phyloP scores from a whole-genome alignment of 306 rosid genomes.

The Betula pendula region DNA sequence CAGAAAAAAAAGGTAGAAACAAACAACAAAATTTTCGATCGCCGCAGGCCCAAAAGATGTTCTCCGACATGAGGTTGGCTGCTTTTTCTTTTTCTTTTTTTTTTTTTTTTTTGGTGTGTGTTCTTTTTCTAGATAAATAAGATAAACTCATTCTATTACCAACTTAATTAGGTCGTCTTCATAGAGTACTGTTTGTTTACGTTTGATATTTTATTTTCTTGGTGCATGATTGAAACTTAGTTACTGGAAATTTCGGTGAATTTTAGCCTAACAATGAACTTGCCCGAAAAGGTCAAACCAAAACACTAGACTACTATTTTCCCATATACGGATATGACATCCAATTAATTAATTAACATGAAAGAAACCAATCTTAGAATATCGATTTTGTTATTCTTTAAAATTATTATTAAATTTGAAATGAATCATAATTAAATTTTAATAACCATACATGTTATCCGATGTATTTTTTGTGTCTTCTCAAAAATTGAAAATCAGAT shows the following conservation, averaged over 20 bases:
- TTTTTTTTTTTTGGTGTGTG: no score
- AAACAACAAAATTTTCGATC: neutral
- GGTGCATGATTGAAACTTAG: conserved; percentile 29
- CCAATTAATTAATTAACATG: neutral
- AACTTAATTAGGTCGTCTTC: neutral
- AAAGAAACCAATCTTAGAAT: neutral
- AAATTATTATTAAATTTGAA: no score
- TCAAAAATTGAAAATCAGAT: no score
- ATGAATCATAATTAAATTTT: no score
- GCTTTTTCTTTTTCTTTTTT: neutral
- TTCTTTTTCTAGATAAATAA: neutral
- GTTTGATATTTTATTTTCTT: neutral
- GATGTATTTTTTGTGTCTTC: no score
- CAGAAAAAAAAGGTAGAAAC: neutral
- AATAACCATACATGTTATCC: no score
- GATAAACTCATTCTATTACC: no score
- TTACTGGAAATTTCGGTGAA: conserved; percentile 20
- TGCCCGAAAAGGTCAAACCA: conserved; percentile 10
- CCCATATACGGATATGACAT: neutral
- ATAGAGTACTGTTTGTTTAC: neutral
- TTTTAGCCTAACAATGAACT: neutral
- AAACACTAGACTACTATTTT: neutral
- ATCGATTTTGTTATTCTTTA: no score
- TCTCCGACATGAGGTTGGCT: neutral
- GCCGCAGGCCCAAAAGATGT: no score